Percentiles rank a stretch among this genome's conserved stretches.
phyloP scores from a whole-genome alignment of 495 filamentous ascomycete genomes.

The Aspergillus affinis region DNA sequence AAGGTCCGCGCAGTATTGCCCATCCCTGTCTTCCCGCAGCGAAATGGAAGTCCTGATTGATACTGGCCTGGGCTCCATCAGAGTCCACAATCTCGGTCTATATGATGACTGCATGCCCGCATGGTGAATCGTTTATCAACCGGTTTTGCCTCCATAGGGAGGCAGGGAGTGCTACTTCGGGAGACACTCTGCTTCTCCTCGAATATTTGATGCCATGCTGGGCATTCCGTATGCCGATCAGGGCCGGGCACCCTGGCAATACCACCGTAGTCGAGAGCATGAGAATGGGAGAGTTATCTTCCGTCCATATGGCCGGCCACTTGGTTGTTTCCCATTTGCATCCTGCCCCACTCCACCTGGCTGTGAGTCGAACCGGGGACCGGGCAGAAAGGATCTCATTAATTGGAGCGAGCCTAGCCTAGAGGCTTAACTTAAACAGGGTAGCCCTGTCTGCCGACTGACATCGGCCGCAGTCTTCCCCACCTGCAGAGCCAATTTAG shows the following conservation, averaged over 20 bases:
- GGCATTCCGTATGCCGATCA: conserved; percentile 25
- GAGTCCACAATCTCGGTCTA: not conserved
- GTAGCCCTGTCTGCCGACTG: conserved; percentile 13
- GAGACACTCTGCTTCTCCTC: not conserved
- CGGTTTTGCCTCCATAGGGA: too few relatives aligned
- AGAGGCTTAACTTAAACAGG: conserved; percentile 10
- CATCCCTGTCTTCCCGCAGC: not conserved
- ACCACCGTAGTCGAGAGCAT: too few relatives aligned
- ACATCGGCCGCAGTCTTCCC: conserved; percentile 11
- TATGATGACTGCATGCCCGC: not conserved
- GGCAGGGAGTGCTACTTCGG: too few relatives aligned
- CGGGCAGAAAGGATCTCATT: conserved; percentile 8
- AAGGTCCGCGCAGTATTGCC: too few relatives aligned
- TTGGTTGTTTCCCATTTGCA: conserved; percentile 1
- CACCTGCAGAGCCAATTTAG: conserved; percentile 6
- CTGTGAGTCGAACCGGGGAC: conserved; percentile 6
- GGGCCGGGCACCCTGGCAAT: too few relatives aligned
- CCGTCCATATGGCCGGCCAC: too few relatives aligned
- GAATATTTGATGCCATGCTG: conserved; percentile 15
- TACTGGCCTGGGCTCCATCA: too few relatives aligned
- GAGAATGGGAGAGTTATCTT: too few relatives aligned
- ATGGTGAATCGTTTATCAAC: not conserved
- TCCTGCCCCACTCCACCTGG: conserved; percentile 9
- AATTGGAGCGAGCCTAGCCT: conserved; percentile 8
- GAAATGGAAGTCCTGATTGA: not conserved